Evolutionary conservation across 163 green algal genomes (phyloP), one percentile per base, ranked within the genome.

Genomic region (Scenedesmus sp.): DNA sequence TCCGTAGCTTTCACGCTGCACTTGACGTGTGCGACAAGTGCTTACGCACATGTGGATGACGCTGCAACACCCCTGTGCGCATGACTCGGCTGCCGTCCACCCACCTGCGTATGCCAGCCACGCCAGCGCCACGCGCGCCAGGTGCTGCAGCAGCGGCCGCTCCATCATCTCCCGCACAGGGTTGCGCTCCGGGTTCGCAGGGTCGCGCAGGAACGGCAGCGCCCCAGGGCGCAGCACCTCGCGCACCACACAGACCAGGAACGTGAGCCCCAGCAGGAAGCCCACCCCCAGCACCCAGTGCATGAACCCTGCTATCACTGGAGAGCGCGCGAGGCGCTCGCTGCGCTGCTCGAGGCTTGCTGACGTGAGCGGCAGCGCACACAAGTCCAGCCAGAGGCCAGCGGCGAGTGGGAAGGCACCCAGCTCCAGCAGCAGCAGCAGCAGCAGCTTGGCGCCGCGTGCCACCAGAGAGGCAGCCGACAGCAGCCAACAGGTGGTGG

Each of bases 201-300:
- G 95, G 65, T 97, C 95, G 1, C 90, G 84, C 35, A 97, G 53
- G 59, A 96, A 97, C 0, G 93, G 90, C 78, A 97, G 86, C 2
- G 96, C 94, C 40, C 89, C 95, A 61, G 95, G 94, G 7, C 94
- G 90, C 20, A 97, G 91, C 15, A 96, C 80, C 84, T 96, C 91
- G 16, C 95, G 85, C 33, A 93, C 22, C 1, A 95, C 72, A 76
- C 81, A 92, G 56, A 96, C 81, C 80, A 96, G 91, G 37, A 93
- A 82, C 18, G 91, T 94, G n/a, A 96, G 81, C 59, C 89, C 70
- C 61, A 97, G 89, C 90, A 97, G 85, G 90, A 95, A 96, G 0
- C 83, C 88, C 78, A 97, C 95, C 22, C 95, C 95, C 6, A 95
- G 46, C 44, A 95, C 51, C 95, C 95, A 97, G 89, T 97, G 95